These are phyloP conservation scores for Plasmodium berghei DNA, from an alignment of 169 alveolate species.

Conservation along the genomic window DNA sequence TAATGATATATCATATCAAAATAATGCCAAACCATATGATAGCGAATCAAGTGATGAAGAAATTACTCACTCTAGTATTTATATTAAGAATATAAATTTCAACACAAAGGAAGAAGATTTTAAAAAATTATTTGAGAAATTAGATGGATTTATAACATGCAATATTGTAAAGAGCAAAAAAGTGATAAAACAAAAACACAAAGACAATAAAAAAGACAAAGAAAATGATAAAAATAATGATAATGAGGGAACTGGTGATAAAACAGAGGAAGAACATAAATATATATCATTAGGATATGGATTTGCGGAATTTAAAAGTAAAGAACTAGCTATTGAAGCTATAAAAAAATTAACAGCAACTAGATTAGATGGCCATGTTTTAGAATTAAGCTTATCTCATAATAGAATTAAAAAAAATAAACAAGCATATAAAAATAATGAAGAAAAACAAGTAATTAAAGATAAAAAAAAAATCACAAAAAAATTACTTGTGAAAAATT, in stretches of 20 bases:
- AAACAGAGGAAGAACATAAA: constrained; percentile 11
- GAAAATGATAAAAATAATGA: constrained; percentile 31
- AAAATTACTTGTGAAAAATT: constrained; percentile 92
- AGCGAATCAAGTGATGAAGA: constrained; percentile 73
- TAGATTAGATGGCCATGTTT: constrained; percentile 79
- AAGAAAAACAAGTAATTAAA: constrained; percentile 71
- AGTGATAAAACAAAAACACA: constrained; percentile 76
- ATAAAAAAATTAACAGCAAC: constrained; percentile 81
- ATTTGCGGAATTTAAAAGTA: constrained; percentile 91
- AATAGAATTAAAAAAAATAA: constrained; percentile 72
- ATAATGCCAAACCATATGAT: constrained; percentile 8
- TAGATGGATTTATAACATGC: constrained; percentile 83
- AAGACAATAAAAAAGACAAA: constrained; percentile 30
- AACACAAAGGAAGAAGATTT: constrained; percentile 89
- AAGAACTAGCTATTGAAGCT: constrained; percentile 83
- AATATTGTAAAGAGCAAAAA: constrained; percentile 81
- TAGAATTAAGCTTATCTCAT: constrained; percentile 83
- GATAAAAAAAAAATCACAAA: constrained; percentile 81
- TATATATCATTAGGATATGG: constrained; percentile 93
- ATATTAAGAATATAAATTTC: constrained; percentile 92
- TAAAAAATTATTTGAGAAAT: constrained; percentile 79
- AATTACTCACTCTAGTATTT: constrained; percentile 85
- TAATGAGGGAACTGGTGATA: constrained; percentile 35
- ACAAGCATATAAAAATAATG: constrained; percentile 32
- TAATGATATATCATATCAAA: constrained; percentile 42